Base-by-base conservation (phyloP, 2,329 filamentous ascomycete genomes). In the Magnaporthales sp. region DNA sequence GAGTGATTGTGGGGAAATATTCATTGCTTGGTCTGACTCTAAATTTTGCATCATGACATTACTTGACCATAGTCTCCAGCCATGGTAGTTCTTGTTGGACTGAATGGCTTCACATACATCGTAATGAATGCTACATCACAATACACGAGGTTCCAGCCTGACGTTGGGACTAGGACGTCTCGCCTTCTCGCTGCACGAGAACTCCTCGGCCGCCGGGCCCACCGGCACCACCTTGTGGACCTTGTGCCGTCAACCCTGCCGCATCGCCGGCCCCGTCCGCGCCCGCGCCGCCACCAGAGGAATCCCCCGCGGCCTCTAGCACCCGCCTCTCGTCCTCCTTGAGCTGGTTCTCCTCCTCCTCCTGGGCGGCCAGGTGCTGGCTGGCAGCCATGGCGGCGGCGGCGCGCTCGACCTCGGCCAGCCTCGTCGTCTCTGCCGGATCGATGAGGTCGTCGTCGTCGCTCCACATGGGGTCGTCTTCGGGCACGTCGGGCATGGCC, bases 371-470 rank as follows among this genome's bases (percentile, higher is more conserved):
- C 29, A 65, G 51, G n/a, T 64, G 63, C 75, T 76, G 54, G 72
- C 73, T 62, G 66, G 70, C 67, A 68, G 67, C 70, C 1, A 67
- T 65, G 46, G 67, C 70, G 10, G 70, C 70, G 1, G 68, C 71
- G 1, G 67, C 80, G 27, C 77, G 73, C 73, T 85, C 82, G 62
- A 84, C 71, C 70, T 85, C 83, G 62, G 75, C 77, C 65, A 85
- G 72, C 51, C 86, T 78, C 70, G 81, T 78, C 79, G 89, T 89
- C 77, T 89, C 86, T 15, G 82, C 80, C 0, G 80, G 77, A 68
- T 89, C 87, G 29, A 89, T 80, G 26, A 89, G 75, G 70, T 89
- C 87, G 71, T 89, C 87, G 70, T 89, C 87, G 67, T 86, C 86
- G 72, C 86, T 89, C 81, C 85, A 88, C 72, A 81, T 87, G 1